These are phyloP conservation scores for Creolimax fragrantissima DNA, from an alignment of 78 protist species.

Conservation along the genomic window DNA sequence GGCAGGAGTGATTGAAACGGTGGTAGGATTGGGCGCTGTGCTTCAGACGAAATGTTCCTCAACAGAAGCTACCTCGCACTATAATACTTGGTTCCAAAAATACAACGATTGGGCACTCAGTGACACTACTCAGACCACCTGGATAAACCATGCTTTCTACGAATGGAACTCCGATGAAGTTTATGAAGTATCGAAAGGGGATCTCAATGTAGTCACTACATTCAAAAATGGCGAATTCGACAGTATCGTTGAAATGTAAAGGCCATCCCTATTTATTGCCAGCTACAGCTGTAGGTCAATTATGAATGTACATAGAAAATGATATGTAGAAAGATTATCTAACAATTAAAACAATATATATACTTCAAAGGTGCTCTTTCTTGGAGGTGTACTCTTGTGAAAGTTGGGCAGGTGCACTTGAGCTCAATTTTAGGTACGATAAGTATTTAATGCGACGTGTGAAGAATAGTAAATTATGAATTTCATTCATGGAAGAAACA, in stretches of 20 bases:
- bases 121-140: background rate
- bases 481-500: no score
- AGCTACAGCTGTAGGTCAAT: no score
- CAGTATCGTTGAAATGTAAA: background rate
- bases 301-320: no score
- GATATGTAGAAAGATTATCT: no score
- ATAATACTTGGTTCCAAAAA: background rate
- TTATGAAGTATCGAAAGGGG: background rate
- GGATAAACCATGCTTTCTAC: background rate
- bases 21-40: background rate
- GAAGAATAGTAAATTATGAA: no score
- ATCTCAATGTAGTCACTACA: background rate
- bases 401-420: no score
- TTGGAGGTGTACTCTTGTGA: no score
- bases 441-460: no score
- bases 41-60: background rate
- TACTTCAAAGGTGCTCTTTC: no score
- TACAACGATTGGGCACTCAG: background rate
- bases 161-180: background rate
- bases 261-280: no score
- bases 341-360: no score
- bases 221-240: background rate
- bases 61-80: background rate
- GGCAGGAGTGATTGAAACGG: background rate
- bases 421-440: no score